Evolutionary conservation across 2,329 filamentous ascomycete genomes (phyloP), one percentile per base, ranked within the genome.

Genomic region (Penicillium sp.): DNA sequence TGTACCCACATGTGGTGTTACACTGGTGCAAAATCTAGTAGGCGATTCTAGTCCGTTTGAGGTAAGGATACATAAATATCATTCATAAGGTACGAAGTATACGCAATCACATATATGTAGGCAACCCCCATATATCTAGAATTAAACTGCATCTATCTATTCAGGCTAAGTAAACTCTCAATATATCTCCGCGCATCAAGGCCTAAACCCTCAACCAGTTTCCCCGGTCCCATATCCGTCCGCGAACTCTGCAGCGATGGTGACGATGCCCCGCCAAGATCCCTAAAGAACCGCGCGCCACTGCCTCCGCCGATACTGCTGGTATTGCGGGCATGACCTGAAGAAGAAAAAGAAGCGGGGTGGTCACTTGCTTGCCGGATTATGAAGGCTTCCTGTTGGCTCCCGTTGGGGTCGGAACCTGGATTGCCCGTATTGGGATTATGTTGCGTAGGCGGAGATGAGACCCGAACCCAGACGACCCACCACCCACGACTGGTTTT

Each of bases 401-500:
- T 53, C 21, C 61, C 41, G 53, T 60, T 38, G 64, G 30, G 7
- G 45, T 57, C 19, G 29, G 8, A 63, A 46, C 13, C 60, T 51
- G 4, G 4, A 4, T 26, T 26, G 26, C 26, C 4, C 26, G 31
- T 46, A 59, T 62, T 62, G 31, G 60, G 55, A 58, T 41, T 51
- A n/a, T 50, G 15, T 41, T 41, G 38, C 58, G 57, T 26, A 53
- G 54, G 13, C 13, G 53, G 7, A 51, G 55, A 7, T 15, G 56
- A 78, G 31, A 88, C 73, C 8, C 85, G 81, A 73, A 89, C 83
- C 87, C 87, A 90, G 23, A 88, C 83, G 2, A 90, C 81, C 87
- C 87, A 90, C 87, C 87, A 90, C 7, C 85, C 85, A n/a, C 87
- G 82, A 48, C 76, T 82, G 0, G 87, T 89, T 73, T 89, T 89